Evolutionary conservation across 352 stramenopile genomes (phyloP).

Genomic region (Globisporangium solare): DNA sequence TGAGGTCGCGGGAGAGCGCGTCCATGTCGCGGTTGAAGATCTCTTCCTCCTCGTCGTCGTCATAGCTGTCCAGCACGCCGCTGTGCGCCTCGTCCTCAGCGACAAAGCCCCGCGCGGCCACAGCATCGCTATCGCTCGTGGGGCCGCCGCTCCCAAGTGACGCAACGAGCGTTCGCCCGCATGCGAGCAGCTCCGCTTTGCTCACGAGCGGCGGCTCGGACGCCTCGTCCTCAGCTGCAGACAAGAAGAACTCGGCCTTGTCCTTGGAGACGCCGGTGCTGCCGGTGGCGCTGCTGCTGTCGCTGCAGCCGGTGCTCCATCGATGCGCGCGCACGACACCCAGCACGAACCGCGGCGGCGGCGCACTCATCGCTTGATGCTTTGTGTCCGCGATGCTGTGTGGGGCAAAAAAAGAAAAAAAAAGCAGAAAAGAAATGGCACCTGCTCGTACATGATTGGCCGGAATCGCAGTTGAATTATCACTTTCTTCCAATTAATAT

Average conservation of each 20-base stretch:
- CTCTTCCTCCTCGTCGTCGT: slow-evolving; percentile 61
- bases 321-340: slow-evolving; percentile 20
- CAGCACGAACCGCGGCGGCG: slow-evolving; percentile 8
- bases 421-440: background rate
- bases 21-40: slow-evolving; percentile 67
- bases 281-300: background rate
- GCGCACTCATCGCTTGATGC: background rate
- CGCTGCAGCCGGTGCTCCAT: slow-evolving; percentile 9
- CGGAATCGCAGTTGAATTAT: background rate
- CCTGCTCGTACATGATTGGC: background rate
- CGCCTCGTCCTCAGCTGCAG: background rate
- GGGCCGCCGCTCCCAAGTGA: slow-evolving; percentile 11
- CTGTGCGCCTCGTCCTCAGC: slow-evolving; percentile 19
- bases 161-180: slow-evolving; percentile 20
- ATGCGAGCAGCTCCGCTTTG: slow-evolving; percentile 21
- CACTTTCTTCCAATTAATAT: slow-evolving; percentile 1
- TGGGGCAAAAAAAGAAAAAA: too few relatives aligned
- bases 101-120: slow-evolving; percentile 5
- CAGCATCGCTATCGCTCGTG: slow-evolving; percentile 11
- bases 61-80: slow-evolving; percentile 15
- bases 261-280: slow-evolving; percentile 6
- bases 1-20: slow-evolving; percentile 27
- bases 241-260: slow-evolving; percentile 25
- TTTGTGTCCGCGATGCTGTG: background rate
- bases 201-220: slow-evolving; percentile 1